Evolutionary conservation across 352 stramenopile genomes (phyloP), one percentile per base, ranked within the genome.

Genomic region (Thalassiosira pacifica): DNA sequence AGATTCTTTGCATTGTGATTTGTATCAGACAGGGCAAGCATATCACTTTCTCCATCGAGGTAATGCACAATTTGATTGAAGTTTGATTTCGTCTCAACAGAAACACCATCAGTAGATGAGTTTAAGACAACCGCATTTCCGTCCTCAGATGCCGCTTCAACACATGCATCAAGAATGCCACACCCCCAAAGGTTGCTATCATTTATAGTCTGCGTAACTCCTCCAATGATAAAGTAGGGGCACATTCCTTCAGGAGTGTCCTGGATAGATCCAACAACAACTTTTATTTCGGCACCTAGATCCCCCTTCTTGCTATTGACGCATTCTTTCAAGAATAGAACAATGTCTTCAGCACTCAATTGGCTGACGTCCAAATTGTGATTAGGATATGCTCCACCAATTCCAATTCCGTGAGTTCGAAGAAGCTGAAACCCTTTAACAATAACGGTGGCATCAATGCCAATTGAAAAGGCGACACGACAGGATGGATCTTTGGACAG

Each of bases 331-430:
- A 60, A 27, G 34, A 60, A 29, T 59, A 24, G 8, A 22, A 22
- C 5, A 5, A 71, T 5, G 3, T 71, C 8, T 4, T 55, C 63
- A 27, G 34, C 22, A 57, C 42, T 32, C 63, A 22, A 11, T 55
- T 48, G 3, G 6, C 8, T 48, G 11, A 74, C 65, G 26, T 74
- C n/a, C 5, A 75, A 42, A 5, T 29, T 16, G 24, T 75, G 67
- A 42, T 75, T 61, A 19, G 67, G 67, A 74, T 18, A 42, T 48
- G 37, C 6, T 2, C 37, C 67, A 31, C 67, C 67, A 27, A 63
- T n/a, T 19, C 63, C n/a, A 18, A 57, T 22, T 19, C 16, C 31
- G 1, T 29, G 40, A 27, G 3, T 32, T 65, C 0, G 2, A 65
- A 64, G 4, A 18, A 42, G 1, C 24, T 64, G 40, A 0, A 2